Evolutionary conservation across 2,329 filamentous ascomycete genomes (phyloP).

Genomic region (Aureobasidium sp.): DNA sequence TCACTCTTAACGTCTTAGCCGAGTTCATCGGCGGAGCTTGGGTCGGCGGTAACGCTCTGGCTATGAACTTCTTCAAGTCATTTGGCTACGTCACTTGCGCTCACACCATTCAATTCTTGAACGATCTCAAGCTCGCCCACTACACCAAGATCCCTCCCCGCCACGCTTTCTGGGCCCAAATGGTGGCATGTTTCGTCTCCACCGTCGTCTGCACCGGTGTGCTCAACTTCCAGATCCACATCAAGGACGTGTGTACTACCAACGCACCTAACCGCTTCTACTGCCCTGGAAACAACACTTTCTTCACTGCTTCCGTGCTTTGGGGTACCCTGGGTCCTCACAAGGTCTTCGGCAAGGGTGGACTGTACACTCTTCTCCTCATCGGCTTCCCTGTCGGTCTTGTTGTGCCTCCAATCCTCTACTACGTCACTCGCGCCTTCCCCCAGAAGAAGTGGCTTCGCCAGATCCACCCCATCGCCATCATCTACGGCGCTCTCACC

Average conservation of each 20-base stretch:
- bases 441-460: constrained; percentile 3
- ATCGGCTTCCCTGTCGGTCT: not conserved
- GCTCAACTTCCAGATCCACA: constrained; percentile 7
- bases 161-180: not conserved
- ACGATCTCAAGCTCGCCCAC: constrained; percentile 4
- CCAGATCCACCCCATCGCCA: not conserved
- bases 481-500: constrained; percentile 2
- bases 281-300: constrained; percentile 7
- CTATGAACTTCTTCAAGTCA: constrained; percentile 8
- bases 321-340: constrained; percentile 4
- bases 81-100: constrained; percentile 6
- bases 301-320: constrained; percentile 6
- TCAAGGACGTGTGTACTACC: constrained; percentile 3
- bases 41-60: not conserved
- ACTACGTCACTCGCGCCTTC: not conserved
- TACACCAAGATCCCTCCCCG: constrained; percentile 4
- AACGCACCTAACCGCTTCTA: constrained; percentile 1
- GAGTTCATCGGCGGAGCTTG: constrained; percentile 6
- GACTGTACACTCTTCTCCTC: not conserved
- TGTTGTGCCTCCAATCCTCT: not conserved
- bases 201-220: constrained; percentile 3
- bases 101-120: constrained; percentile 1
- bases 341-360: constrained; percentile 4
- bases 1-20: not conserved
- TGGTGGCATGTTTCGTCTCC: not conserved